Evolutionary conservation across 371 early-diverging fungal species (phyloP).

Genomic region (Fennellomyces sp.): DNA sequence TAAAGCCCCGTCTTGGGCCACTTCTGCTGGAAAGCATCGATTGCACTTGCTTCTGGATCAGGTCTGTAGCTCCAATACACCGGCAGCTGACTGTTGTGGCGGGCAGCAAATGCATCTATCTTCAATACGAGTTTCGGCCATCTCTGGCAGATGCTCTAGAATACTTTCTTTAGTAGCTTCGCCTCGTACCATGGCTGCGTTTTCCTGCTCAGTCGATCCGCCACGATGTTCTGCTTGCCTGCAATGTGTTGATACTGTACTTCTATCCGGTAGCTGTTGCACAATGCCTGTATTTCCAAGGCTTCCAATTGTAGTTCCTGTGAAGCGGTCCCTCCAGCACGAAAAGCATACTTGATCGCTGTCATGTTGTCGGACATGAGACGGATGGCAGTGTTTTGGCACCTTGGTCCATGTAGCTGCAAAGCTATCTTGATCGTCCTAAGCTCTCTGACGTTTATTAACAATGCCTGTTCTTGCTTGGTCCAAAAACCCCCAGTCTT

Average conservation of each 20-base stretch:
- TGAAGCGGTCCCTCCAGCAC: conserved; percentile 22
- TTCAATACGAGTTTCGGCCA: neutral
- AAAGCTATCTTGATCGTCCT: conserved; percentile 20
- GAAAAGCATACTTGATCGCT: conserved; percentile 18
- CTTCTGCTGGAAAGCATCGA: conserved; percentile 10
- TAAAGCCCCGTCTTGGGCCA: conserved; percentile 7
- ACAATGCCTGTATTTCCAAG: conserved; percentile 1
- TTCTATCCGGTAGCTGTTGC: neutral
- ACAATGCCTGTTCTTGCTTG: conserved; percentile 9
- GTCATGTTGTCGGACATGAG: conserved; percentile 22
- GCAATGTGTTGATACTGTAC: conserved; percentile 16
- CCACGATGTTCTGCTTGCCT: conserved; percentile 14
- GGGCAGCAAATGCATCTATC: conserved; percentile 33
- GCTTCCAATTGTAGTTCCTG: neutral
- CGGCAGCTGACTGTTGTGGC: neutral
- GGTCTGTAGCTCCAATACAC: conserved; percentile 3
- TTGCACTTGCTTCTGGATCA: conserved; percentile 4
- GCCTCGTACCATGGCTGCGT: conserved; percentile 13
- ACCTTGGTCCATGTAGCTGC: conserved; percentile 9
- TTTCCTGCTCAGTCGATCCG: conserved; percentile 16
- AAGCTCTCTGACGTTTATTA: conserved; percentile 26
- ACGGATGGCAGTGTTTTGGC: conserved; percentile 7
- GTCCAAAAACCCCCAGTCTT: conserved; percentile 19
- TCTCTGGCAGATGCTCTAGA: conserved; percentile 1
- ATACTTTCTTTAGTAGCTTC: conserved; percentile 2